Base-by-base conservation (phyloP, 2,329 filamentous ascomycete genomes). In the Fusarium sp. region DNA sequence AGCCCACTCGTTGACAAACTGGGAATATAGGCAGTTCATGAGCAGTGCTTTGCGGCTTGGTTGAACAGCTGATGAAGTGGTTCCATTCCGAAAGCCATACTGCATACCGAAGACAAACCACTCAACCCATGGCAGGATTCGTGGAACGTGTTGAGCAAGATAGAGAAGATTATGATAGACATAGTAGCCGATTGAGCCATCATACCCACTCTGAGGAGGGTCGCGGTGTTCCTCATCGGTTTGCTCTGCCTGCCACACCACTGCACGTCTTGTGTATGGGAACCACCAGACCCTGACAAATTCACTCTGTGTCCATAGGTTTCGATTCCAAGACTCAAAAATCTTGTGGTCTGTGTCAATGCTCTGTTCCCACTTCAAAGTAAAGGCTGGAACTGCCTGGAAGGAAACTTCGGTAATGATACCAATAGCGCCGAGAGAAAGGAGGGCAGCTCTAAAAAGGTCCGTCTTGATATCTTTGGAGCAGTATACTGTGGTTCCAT, bases 91-190 rank as follows among this genome's bases (percentile, higher is more conserved):
- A 87, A 98, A 98, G 58, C 96, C 96, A 81, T 98, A 98, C 82
- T 98, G 95, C 93, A 98, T 94, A 76, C 95, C 95, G 78, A 98
- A 98, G 62, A 98, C 93, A 81, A 98, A 96, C 93, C 95, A 96
- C 83, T 99, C 96, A 38, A 98, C 89, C 89, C 91, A 94, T 0
- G 96, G 96, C 10, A 97, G 86, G 63, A 97, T 88, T 50, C 90
- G 88, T 4, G 96, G 96, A 23, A 95, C 82, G 77, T 91, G 94
- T 69, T 95, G 93, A 5, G 92, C 90, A 15, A 96, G 81, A 78
- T 93, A 96, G 10, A 99, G 90, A 47, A 98, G 87, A 80, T 96
- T 95, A 80, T 98, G 96, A 81, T 99, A 98, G 66, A 97, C 87
- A 78, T 96, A 92, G 81, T 95, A 97, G 42, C 96, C 96, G 12